Evolutionary conservation across 257 asterid genomes (phyloP).

Genomic region (Capsicum chinense): DNA sequence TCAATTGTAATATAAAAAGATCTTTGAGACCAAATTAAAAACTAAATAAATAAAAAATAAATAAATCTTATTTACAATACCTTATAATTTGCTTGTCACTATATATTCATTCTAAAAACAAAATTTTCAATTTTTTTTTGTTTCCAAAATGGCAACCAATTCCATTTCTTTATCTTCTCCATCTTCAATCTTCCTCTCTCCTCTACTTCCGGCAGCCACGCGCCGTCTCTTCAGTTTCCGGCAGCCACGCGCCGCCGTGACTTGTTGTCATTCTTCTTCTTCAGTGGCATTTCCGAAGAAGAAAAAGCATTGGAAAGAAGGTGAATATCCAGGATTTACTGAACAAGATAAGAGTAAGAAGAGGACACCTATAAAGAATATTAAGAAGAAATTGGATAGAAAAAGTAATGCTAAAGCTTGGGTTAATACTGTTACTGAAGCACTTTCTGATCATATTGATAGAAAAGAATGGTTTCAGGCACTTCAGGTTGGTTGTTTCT

Average conservation of each 20-base stretch:
- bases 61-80: not conserved
- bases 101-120: not conserved
- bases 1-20: too few relatives aligned
- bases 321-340: conserved; percentile 65
- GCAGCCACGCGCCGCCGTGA: not conserved
- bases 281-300: conserved; percentile 37
- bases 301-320: conserved; percentile 76
- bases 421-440: conserved; percentile 82
- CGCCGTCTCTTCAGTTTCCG: not conserved
- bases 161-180: conserved; percentile 4
- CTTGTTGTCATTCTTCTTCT: conserved; percentile 24
- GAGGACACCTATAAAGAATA: conserved; percentile 66
- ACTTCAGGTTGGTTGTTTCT: conserved; percentile 54
- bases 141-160: not conserved
- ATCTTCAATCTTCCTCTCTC: conserved; percentile 8
- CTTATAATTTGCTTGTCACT: not conserved
- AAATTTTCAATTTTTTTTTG: too few relatives aligned
- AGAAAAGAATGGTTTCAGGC: conserved; percentile 75
- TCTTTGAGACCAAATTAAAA: too few relatives aligned
- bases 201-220: not conserved
- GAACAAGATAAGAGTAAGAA: conserved; percentile 41
- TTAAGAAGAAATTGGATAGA: conserved; percentile 70
- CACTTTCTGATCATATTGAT: conserved; percentile 66
- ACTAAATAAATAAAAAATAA: too few relatives aligned
- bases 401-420: conserved; percentile 64